A percentile compares a stretch with the other conserved stretches of the same genome.
These are phyloP conservation scores for Liriodendron chinense DNA, from an alignment of 164 flowering plant species.

Conservation along the genomic window DNA sequence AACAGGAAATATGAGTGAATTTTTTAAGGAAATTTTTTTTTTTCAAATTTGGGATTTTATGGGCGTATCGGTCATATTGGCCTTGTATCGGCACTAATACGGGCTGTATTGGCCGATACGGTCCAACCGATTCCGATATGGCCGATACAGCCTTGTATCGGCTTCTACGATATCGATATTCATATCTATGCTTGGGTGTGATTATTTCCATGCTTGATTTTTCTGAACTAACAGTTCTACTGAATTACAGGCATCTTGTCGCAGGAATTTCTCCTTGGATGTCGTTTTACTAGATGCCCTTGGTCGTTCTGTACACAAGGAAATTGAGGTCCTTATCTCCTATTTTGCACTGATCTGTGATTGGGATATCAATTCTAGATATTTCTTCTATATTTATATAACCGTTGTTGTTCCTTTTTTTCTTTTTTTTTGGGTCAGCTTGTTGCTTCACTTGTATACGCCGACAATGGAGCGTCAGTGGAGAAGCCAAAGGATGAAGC, in stretches of 20 bases:
- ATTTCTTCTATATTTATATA: not conserved
- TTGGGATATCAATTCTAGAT: not conserved
- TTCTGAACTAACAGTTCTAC: not conserved
- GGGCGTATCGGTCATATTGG: too few species aligned
- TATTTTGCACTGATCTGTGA: conserved; percentile 1
- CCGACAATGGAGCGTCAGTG: conserved; percentile 59
- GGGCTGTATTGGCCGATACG: too few species aligned
- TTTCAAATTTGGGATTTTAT: too few species aligned
- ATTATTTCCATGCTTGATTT: not conserved
- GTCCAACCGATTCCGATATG: too few species aligned
- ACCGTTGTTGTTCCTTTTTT: not conserved
- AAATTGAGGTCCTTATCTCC: conserved; percentile 53
- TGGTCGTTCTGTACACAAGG: conserved; percentile 53
- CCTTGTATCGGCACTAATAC: too few species aligned
- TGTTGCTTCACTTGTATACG: conserved; percentile 77
- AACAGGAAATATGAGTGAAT: too few species aligned
- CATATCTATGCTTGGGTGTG: too few species aligned
- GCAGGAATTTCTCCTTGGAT: conserved; percentile 72
- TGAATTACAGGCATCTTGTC: conserved; percentile 70
- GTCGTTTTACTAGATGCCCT: conserved; percentile 58
- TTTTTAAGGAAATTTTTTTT: too few species aligned
- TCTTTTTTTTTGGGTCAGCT: conserved; percentile 34
- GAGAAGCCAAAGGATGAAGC: conserved; percentile 59
- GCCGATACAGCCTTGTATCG: too few species aligned
- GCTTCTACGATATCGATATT: too few species aligned